phyloP scores from a whole-genome alignment of 2,329 filamentous ascomycete species.

The Fonsecaea multimorphosa region DNA sequence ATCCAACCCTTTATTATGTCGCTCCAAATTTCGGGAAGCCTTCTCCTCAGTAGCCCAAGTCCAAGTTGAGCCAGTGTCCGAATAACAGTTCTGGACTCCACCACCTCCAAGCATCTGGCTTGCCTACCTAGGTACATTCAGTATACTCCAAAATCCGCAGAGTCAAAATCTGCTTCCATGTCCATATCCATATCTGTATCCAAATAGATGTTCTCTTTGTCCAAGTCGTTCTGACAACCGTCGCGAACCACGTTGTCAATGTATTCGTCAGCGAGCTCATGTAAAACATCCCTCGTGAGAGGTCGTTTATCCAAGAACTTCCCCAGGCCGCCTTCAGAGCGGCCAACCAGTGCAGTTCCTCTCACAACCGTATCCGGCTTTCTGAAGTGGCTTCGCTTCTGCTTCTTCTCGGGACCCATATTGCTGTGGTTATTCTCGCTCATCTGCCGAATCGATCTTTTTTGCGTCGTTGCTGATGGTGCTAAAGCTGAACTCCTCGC shows the following conservation, averaged over 20 bases:
- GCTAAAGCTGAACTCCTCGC: background rate
- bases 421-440: conserved; percentile 36
- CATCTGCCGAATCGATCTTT: background rate
- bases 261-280: conserved; percentile 67
- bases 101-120: background rate
- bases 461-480: conserved; percentile 7
- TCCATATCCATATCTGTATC: conserved; percentile 18
- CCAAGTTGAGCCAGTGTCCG: background rate
- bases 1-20: background rate
- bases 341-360: conserved; percentile 51
- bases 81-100: background rate
- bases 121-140: background rate
- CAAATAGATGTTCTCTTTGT: conserved; percentile 25
- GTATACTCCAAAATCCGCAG: conserved; percentile 2
- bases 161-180: conserved; percentile 32
- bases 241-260: too few relatives aligned
- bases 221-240: conserved; percentile 60
- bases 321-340: conserved; percentile 36
- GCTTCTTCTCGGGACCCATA: conserved; percentile 46
- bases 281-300: conserved; percentile 77
- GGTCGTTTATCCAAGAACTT: conserved; percentile 69
- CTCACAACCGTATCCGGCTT: conserved; percentile 66
- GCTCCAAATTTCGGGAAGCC: background rate
- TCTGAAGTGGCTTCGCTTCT: conserved; percentile 35
- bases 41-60: background rate